Percentiles rank a stretch among this genome's conserved stretches.
Evolutionary conservation across 2,329 filamentous ascomycete genomes (phyloP).

Genomic region (Xylaria polymorpha): DNA sequence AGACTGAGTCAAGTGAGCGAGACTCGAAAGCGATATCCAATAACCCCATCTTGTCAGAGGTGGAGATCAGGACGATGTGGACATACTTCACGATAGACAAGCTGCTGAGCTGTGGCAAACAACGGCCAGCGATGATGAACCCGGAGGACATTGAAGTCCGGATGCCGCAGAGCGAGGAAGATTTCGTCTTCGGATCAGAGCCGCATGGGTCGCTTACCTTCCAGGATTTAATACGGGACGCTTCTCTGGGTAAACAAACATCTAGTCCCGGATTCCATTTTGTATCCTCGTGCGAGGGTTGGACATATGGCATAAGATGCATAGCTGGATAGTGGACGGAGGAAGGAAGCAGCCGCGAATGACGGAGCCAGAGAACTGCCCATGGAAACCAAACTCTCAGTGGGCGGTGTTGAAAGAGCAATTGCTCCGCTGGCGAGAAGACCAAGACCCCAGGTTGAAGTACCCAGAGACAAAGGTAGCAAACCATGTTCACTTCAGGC

Average conservation of each 20-base stretch:
- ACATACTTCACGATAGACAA: constrained; percentile 39
- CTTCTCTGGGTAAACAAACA: constrained; percentile 23
- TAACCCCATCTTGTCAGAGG: constrained; percentile 32
- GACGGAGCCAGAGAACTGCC: constrained; percentile 35
- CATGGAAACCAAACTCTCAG: constrained; percentile 34
- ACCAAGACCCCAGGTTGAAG: constrained; percentile 34
- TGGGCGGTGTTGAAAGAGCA: constrained; percentile 36
- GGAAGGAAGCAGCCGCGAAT: constrained; percentile 34
- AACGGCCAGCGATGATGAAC: constrained; percentile 38
- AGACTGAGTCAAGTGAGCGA: constrained; percentile 29
- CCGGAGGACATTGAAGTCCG: constrained; percentile 35
- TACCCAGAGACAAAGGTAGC: constrained; percentile 37
- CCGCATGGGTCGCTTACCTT: constrained; percentile 27
- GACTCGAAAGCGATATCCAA: constrained; percentile 24
- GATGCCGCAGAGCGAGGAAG: constrained; percentile 36
- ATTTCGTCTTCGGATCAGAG: constrained; percentile 34
- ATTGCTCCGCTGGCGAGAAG: constrained; percentile 33
- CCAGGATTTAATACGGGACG: constrained; percentile 23
- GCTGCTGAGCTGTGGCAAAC: constrained; percentile 37
- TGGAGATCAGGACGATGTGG: constrained; percentile 39
- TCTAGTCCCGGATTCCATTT: constrained; percentile 31
- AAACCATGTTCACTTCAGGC: constrained; percentile 35
- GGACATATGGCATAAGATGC: constrained; percentile 38
- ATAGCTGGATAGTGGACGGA: constrained; percentile 39
- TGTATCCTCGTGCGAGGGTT: constrained; percentile 36